Conservation (phyloP, 352 stramenopile genomes). For the Blastocystis sp. region DNA sequence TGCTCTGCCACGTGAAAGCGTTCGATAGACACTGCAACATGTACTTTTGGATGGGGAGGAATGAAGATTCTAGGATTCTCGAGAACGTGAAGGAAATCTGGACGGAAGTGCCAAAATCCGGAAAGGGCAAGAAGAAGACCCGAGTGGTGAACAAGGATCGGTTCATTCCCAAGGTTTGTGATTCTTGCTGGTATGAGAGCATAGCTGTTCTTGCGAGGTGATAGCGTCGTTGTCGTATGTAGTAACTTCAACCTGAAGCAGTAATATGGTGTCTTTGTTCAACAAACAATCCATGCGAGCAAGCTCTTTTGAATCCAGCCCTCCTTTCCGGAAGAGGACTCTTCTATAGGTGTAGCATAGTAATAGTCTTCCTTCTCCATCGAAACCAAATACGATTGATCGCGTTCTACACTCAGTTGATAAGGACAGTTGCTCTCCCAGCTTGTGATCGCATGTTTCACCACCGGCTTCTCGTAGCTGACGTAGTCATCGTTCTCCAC, state of each 20-base stretch:
- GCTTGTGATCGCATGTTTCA: not conserved
- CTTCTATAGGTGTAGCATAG: not conserved
- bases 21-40: conserved; percentile 99
- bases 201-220: conserved; percentile 97
- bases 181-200: conserved; percentile 72
- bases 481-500: conserved; percentile 1
- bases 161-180: conserved; percentile 59
- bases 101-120: conserved; percentile 92
- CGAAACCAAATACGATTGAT: not conserved
- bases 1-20: conserved; percentile 93
- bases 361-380: conserved; percentile 37
- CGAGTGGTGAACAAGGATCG: conserved; percentile 84
- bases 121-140: conserved; percentile 84
- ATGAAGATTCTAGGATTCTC: conserved; percentile 72
- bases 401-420: not conserved
- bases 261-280: conserved; percentile 44
- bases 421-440: conserved; percentile 46
- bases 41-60: conserved; percentile 64
- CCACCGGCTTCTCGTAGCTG: not conserved
- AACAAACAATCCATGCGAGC: not conserved
- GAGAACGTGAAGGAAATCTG: conserved; percentile 99
- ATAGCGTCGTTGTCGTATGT: conserved; percentile 96
- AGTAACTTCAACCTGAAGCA: conserved; percentile 77
- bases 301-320: conserved; percentile 37
- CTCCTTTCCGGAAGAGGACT: not conserved